Evolutionary conservation across 2,329 filamentous ascomycete genomes (phyloP).

Genomic region (Aureobasidium vineae): DNA sequence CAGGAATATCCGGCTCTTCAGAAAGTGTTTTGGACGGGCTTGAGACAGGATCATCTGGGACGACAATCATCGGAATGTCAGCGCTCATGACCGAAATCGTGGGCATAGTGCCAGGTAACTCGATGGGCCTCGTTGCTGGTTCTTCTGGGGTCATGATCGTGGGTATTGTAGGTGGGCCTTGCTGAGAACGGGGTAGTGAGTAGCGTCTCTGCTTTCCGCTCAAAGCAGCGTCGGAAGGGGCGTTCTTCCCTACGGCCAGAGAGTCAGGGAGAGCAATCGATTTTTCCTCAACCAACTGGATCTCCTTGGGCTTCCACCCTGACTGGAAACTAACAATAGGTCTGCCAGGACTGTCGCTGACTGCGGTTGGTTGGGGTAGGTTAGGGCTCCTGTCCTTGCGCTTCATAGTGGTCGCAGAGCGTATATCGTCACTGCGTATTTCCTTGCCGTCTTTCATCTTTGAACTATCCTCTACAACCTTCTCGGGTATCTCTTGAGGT

Average conservation of each 20-base stretch:
- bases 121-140: conserved; percentile 30
- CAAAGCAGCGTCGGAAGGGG: conserved; percentile 5
- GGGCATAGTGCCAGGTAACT: background rate
- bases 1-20: conserved; percentile 39
- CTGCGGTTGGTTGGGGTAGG: conserved; percentile 82
- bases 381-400: conserved; percentile 82
- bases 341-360: conserved; percentile 84
- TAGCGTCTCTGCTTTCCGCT: conserved; percentile 21
- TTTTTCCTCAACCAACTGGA: conserved; percentile 62
- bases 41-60: conserved; percentile 44
- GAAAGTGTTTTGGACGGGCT: conserved; percentile 36
- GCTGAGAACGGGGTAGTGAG: conserved; percentile 21
- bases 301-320: conserved; percentile 72
- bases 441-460: conserved; percentile 76
- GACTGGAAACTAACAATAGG: conserved; percentile 97
- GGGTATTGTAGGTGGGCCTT: conserved; percentile 42
- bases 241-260: conserved; percentile 3
- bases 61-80: conserved; percentile 49
- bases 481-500: conserved; percentile 39
- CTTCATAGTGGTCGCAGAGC: conserved; percentile 84
- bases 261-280: background rate
- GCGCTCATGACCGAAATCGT: conserved; percentile 16
- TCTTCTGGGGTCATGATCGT: conserved; percentile 52
- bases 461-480: conserved; percentile 41
- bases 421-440: conserved; percentile 81